Evolutionary conservation across 495 filamentous ascomycete genomes (phyloP).

Genomic region (Podospora australis): DNA sequence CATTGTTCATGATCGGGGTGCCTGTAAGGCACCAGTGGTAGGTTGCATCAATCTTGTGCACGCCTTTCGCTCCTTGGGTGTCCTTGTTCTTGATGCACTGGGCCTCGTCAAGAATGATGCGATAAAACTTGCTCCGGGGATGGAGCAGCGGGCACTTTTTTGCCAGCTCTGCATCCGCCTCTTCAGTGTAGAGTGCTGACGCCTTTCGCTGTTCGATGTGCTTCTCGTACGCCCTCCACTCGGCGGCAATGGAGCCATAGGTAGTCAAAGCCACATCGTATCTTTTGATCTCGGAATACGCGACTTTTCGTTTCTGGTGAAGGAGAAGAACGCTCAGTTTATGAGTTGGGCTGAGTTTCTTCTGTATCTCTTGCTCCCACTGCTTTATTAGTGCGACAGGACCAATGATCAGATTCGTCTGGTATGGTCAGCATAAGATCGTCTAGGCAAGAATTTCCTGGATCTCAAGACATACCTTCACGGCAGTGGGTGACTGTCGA

Average conservation of each 20-base stretch:
- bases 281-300: slow-evolving; percentile 54
- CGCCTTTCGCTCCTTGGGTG: slow-evolving; percentile 60
- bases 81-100: slow-evolving; percentile 87
- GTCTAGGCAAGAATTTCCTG: too few relatives aligned
- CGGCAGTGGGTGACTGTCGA: too few relatives aligned
- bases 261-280: slow-evolving; percentile 89
- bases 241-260: slow-evolving; percentile 69
- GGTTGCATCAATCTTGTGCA: slow-evolving; percentile 52
- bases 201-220: slow-evolving; percentile 18
- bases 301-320: slow-evolving; percentile 48
- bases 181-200: slow-evolving; percentile 9
- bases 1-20: slow-evolving; percentile 90
- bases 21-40: slow-evolving; percentile 85
- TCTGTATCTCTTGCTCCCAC: slow-evolving; percentile 80
- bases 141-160: slow-evolving; percentile 56
- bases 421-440: slow-evolving; percentile 15
- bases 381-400: slow-evolving; percentile 84
- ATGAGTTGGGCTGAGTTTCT: slow-evolving; percentile 56
- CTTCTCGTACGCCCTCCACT: slow-evolving; percentile 48
- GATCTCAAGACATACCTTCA: too few relatives aligned
- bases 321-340: slow-evolving; percentile 60
- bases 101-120: slow-evolving; percentile 87
- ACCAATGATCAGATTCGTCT: slow-evolving; percentile 82
- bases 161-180: slow-evolving; percentile 20
- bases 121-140: slow-evolving; percentile 63